These are phyloP conservation scores for Chamaecrista fasciculata DNA, from an alignment of 306 rosid species.

Conservation along the genomic window DNA sequence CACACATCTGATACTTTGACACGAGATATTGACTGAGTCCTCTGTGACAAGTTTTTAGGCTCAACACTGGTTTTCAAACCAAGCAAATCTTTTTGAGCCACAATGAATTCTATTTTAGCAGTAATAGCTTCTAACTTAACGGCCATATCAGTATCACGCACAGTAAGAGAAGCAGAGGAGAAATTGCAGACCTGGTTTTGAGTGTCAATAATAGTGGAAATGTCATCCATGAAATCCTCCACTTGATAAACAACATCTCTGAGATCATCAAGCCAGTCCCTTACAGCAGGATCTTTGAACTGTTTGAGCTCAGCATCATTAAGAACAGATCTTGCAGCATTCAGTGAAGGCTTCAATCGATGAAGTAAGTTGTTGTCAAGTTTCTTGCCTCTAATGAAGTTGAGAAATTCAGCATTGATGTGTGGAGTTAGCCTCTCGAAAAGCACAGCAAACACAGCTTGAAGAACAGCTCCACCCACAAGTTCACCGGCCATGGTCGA, in stretches of 20 bases:
- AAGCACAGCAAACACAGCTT: not conserved
- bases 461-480: constrained; percentile 13
- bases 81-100: not conserved
- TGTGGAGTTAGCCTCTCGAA: constrained; percentile 19
- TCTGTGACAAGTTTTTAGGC: not conserved
- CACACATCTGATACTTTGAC: not conserved
- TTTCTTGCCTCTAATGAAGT: constrained; percentile 17
- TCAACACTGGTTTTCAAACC: not conserved
- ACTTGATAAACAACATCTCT: not conserved
- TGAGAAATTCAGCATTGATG: not conserved
- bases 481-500: constrained; percentile 12
- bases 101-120: not conserved
- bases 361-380: not conserved
- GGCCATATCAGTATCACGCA: not conserved
- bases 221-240: not conserved
- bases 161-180: not conserved
- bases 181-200: not conserved
- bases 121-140: not conserved
- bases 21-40: not conserved
- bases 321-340: not conserved
- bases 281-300: not conserved
- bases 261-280: constrained; percentile 21
- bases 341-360: constrained; percentile 5
- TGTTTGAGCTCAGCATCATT: constrained; percentile 39
- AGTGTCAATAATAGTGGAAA: not conserved